Base-by-base conservation (phyloP, 129 eudicot genomes). In the Flaveria ramosissima region DNA sequence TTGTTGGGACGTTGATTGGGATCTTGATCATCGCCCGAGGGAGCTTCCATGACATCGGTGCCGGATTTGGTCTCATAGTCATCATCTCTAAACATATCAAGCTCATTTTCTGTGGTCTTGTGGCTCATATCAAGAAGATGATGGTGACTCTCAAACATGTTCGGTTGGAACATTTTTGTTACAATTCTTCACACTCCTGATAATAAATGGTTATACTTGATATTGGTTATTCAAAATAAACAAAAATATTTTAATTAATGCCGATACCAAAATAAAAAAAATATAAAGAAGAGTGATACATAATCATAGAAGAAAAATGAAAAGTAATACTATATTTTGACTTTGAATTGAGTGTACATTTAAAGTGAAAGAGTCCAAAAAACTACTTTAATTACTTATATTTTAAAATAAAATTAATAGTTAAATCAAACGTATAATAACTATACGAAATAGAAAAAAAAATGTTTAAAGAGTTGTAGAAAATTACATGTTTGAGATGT, bases 61-160 rank as follows among this genome's bases (percentile, higher is more conserved):
- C 87, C 87, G 6, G 83, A 86, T 41, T 80, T 80, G 83, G 78
- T 80, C 9, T 86, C 87, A 15, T 65, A 73, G 32, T 77, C 87
- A 42, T 86, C 87, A 46, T 86, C 89, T 66, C 84, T 47, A 24
- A 79, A 70, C 76, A 74, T 71, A n/a, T 30, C 73, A 7, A 80
- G 69, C 66, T 83, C 85, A 26, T 53, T 71, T 23, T 86, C 87
- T 1, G 98, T 83, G 7, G 85, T 62, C 78, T 91, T 88, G 76
- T 89, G 93, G 52, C 39, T 81, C 86, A 81, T 85, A 71, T 81
- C 85, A 60, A 76, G 91, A 70, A 90, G 83, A 71, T 78, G 83
- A 71, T 89, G 92, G 66, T 92, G 96, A 42, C 90, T 77, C 41
- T 89, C 97, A 80, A 94, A 91, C 92, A 91, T 94, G 85, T 87